These are phyloP conservation scores for Plenodomus tracheiphilus DNA, from an alignment of 2,329 filamentous ascomycete species.

Conservation along the genomic window DNA sequence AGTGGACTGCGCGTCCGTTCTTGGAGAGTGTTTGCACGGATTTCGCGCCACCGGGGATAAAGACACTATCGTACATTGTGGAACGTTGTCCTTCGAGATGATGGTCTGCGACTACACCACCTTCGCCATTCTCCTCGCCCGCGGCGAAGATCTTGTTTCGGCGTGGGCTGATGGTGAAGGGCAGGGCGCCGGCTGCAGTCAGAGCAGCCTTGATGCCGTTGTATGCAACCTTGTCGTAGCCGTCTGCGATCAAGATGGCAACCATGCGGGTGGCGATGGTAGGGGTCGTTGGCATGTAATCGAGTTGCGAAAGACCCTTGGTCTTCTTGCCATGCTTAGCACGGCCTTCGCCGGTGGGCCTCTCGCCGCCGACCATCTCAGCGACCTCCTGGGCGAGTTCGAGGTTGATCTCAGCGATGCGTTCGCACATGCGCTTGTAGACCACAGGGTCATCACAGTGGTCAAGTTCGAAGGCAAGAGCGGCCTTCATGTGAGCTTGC, in stretches of 20 bases:
- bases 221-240: slow-evolving; percentile 70
- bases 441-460: slow-evolving; percentile 80
- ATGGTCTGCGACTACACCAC: slow-evolving; percentile 69
- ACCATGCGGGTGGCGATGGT: slow-evolving; percentile 73
- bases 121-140: slow-evolving; percentile 57
- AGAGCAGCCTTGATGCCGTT: slow-evolving; percentile 67
- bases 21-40: slow-evolving; percentile 65
- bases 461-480: slow-evolving; percentile 73
- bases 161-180: slow-evolving; percentile 72
- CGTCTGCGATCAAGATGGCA: slow-evolving; percentile 76
- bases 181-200: slow-evolving; percentile 64
- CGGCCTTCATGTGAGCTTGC: slow-evolving; percentile 63
- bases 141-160: slow-evolving; percentile 68
- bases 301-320: slow-evolving; percentile 69
- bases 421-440: slow-evolving; percentile 69
- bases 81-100: slow-evolving; percentile 79
- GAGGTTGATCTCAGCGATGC: slow-evolving; percentile 73
- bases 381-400: slow-evolving; percentile 70
- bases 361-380: slow-evolving; percentile 67
- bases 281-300: slow-evolving; percentile 64
- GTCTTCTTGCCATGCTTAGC: slow-evolving; percentile 69
- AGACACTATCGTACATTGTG: slow-evolving; percentile 79
- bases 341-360: slow-evolving; percentile 56
- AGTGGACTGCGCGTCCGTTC: slow-evolving; percentile 74
- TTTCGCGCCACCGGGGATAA: slow-evolving; percentile 71